Conservation (phyloP, 2,329 filamentous ascomycete genomes). For the Colletotrichum eleusines region DNA sequence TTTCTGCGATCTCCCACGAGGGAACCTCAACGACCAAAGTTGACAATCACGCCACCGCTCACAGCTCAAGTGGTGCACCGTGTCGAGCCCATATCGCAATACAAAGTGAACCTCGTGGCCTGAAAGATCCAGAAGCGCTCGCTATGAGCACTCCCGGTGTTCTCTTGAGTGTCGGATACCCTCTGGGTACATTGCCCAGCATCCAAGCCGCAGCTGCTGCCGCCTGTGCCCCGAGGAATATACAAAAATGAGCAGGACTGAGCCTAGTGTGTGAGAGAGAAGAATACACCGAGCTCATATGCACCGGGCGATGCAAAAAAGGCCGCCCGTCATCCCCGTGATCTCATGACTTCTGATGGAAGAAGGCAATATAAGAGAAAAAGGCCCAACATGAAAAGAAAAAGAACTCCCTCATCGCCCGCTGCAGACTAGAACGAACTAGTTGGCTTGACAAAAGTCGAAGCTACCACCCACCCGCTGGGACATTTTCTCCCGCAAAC, state of each 20-base stretch:
- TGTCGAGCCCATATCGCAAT: not conserved
- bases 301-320: constrained; percentile 2
- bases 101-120: not conserved
- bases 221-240: too few species aligned
- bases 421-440: constrained; percentile 13
- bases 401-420: constrained; percentile 33
- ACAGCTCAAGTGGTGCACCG: not conserved
- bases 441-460: constrained; percentile 8
- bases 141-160: not conserved
- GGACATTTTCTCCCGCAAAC: not conserved
- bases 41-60: not conserved
- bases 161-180: not conserved
- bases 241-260: not conserved
- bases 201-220: not conserved
- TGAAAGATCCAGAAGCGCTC: not conserved
- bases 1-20: not conserved
- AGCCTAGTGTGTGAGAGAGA: not conserved
- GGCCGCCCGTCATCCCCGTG: constrained; percentile 19
- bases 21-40: not conserved
- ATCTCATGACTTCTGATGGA: constrained; percentile 23
- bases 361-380: not conserved
- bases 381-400: not conserved
- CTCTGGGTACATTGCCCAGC: not conserved
- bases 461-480: constrained; percentile 3
- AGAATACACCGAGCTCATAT: not conserved